phyloP scores from a whole-genome alignment of 306 rosid species.

The Citrullus mucosospermus region DNA sequence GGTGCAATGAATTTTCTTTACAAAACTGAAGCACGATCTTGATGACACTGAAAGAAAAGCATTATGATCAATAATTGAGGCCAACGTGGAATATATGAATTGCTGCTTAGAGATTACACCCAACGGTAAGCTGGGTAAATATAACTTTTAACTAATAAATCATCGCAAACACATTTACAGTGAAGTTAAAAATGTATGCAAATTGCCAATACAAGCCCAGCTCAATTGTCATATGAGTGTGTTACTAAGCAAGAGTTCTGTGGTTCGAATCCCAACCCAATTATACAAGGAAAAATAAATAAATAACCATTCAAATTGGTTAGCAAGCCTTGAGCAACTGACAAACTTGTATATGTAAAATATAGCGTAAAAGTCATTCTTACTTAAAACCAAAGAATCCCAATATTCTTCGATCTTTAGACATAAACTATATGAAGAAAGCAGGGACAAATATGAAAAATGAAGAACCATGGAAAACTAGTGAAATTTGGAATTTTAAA shows the following conservation, averaged over 20 bases:
- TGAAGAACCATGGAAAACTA: background rate
- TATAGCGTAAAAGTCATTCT: background rate
- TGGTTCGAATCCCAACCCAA: too few species aligned
- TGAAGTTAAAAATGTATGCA: background rate
- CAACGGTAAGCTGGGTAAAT: background rate
- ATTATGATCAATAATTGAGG: background rate
- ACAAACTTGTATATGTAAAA: background rate
- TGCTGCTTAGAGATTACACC: background rate
- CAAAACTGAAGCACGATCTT: slow-evolving; percentile 98
- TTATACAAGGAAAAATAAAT: too few species aligned
- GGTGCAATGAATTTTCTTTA: slow-evolving; percentile 89
- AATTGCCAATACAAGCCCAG: background rate
- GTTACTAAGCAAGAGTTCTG: too few species aligned
- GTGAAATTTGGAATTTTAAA: background rate
- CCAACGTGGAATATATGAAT: background rate
- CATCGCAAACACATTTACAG: background rate
- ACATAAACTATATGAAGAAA: background rate
- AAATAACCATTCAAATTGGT: background rate
- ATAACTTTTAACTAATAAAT: background rate
- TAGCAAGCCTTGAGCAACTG: background rate
- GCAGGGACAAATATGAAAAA: background rate
- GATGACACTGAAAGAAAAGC: slow-evolving; percentile 52
- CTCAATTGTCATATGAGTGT: too few species aligned
- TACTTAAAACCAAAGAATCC: background rate
- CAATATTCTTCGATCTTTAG: background rate